Evolutionary conservation across 768 basidiomycete genomes (phyloP), one percentile per base, ranked within the genome.

Genomic region (Neoboletus brunneissimus): DNA sequence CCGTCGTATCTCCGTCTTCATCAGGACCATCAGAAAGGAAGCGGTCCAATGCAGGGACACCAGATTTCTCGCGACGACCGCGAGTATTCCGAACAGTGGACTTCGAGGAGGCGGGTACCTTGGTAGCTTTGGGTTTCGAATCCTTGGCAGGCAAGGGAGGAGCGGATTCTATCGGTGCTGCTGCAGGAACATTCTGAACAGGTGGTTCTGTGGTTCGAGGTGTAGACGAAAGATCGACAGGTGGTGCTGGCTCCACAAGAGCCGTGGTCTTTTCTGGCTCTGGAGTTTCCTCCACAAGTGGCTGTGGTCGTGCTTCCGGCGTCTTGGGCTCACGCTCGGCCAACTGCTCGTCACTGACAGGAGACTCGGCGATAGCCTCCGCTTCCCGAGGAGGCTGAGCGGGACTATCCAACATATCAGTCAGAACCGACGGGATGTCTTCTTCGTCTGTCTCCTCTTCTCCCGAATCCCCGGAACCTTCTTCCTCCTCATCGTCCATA

Each of bases 31-130:
- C 85, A 15, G 81, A 80, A 29, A 90, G 72, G 66, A 85, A 84
- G 45, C 84, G 81, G 70, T 94, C 90, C 70, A 94, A 73, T 2
- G 90, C 91, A 16, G 85, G 80, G 42, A 94, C 82, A 55, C 90
- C 91, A 31, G 91, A 93, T 67, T 90, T 90, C 72, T 93, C 91
- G 55, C 87, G 81, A 18, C 88, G 83, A 32, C 67, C 72, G 55
- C 80, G 81, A 16, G 67, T 41, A 32, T 63, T 66, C 48, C 74
- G 70, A 48, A 56, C 48, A 42, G 60, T 61, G 15, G 64, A 22
- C 53, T 64, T 70, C 1, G 63, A 41, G 2, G 51, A 12, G 9
- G 44, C 59, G 7, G 56, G 52, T 12, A 44, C 55, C 38, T 70
- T 67, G 37, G 58, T 50, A 18, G 48, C 42, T 59, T 71, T 76